Evolutionary conservation across 148 eudicot species (phyloP).

Genomic region (Selenicereus undatus): DNA sequence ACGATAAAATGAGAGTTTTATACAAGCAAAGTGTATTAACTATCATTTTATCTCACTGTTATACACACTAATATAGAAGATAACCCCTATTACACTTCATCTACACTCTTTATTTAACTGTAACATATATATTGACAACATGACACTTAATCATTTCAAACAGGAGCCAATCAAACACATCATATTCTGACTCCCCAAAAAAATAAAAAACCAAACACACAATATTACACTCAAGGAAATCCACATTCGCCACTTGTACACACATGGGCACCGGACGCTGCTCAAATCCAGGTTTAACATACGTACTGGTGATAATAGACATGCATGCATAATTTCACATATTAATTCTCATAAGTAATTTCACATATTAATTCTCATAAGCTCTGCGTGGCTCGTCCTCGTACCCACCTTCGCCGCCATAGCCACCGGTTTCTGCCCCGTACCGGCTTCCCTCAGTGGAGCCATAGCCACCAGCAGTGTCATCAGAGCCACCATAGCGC

Average conservation of each 20-base stretch:
- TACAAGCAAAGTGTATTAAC: too few species aligned
- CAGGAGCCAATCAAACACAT: too few species aligned
- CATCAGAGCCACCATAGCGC: neutral
- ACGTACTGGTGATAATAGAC: neutral
- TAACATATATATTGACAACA: too few species aligned
- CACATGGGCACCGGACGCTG: neutral
- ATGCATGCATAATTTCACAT: neutral
- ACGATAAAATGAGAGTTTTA: too few species aligned
- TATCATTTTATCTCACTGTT: too few species aligned
- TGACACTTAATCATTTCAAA: too few species aligned
- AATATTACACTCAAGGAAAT: neutral
- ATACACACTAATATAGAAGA: too few species aligned
- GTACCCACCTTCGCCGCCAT: neutral
- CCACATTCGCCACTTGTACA: neutral
- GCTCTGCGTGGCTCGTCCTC: neutral
- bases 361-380: neutral
- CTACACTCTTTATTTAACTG: too few species aligned
- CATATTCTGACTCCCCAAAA: too few species aligned
- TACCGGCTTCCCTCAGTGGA: neutral
- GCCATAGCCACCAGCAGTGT: slow-evolving; percentile 11
- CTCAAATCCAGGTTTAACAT: neutral
- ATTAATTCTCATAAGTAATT: neutral
- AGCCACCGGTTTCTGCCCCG: neutral
- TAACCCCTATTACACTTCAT: too few species aligned
- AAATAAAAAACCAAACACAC: neutral